Base-by-base conservation (phyloP, 306 rosid species). In the Inga leiocalycina region DNA sequence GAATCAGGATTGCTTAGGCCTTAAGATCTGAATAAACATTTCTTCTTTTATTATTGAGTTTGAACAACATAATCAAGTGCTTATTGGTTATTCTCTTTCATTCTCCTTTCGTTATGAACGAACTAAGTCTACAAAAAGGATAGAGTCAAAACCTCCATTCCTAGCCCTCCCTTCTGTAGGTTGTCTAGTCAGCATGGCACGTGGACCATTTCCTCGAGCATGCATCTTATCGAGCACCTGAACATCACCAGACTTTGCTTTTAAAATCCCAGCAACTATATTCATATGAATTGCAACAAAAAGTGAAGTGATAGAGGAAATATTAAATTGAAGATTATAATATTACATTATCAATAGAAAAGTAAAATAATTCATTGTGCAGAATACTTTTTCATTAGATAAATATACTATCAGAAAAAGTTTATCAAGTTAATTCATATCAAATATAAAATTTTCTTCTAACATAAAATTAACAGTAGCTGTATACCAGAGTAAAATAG, bases 161-260 rank as follows among this genome's bases (percentile, higher is more conserved):
- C 91, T 92, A 75, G 97, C 94, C 87, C 92, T 93, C 80, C 99
- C 98, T 86, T 96, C 98, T 2, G 99, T 96, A 44, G 99, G 98
- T 81, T 96, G 97, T 84, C 99, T 90, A 72, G 97, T 92, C 45
- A 96, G 85, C 94, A 89, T 65, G 84, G 76, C 83, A 8, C 93
- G 91, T 10, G 94, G 97, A 39, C 99, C 99, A 65, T 69, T 87
- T 20, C 98, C 99, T 83, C 99, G 96, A 46, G 99, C 99, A 74
- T 96, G 98, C 93, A 96, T 93, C 91, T 96, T 96, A 86, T 96
- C 99, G 22, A 93, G 89, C 82, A 93, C 98, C 98, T 91, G 82
- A 56, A 32, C 35, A 83, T 81, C 75, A 86, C 39, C 81, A 59
- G n/a, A 32, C 34, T 44, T 52, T 10, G 27, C 67, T 72, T 75